Percentiles rank a stretch among this genome's conserved stretches.
phyloP scores from a whole-genome alignment of 2,329 filamentous ascomycete species.

The Ophiobolus disseminans region DNA sequence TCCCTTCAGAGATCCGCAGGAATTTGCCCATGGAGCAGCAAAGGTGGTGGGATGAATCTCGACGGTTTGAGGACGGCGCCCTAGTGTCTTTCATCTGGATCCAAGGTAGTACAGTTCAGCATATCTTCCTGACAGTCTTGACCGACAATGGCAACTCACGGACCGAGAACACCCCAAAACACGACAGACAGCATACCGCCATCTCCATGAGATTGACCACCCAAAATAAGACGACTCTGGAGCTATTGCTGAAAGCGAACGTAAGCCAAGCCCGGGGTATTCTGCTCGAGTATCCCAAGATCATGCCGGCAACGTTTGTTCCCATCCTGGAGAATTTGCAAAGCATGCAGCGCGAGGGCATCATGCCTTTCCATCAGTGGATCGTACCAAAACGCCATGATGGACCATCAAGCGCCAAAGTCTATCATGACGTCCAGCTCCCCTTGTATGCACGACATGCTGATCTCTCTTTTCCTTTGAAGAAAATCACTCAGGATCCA shows the following conservation, averaged over 20 bases:
- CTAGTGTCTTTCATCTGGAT: slow-evolving; percentile 37
- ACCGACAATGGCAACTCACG: slow-evolving; percentile 21
- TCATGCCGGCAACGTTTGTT: slow-evolving; percentile 40
- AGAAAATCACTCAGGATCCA: slow-evolving; percentile 19
- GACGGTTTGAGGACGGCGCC: slow-evolving; percentile 28
- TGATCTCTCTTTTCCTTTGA: slow-evolving; percentile 30
- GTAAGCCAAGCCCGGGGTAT: slow-evolving; percentile 17
- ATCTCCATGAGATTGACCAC: slow-evolving; percentile 17
- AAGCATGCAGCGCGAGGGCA: slow-evolving; percentile 30
- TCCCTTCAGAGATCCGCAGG: slow-evolving; percentile 20
- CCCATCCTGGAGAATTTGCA: slow-evolving; percentile 36
- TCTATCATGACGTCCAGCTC: slow-evolving; percentile 26
- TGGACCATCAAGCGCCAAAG: neutral
- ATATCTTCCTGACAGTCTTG: slow-evolving; percentile 36
- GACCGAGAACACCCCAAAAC: no score
- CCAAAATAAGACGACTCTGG: slow-evolving; percentile 19
- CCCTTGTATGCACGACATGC: slow-evolving; percentile 32
- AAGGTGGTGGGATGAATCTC: slow-evolving; percentile 41
- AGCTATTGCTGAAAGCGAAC: slow-evolving; percentile 18
- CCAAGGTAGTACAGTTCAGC: slow-evolving; percentile 19
- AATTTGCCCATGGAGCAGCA: slow-evolving; percentile 15
- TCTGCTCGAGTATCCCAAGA: slow-evolving; percentile 35
- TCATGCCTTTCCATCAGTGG: slow-evolving; percentile 37
- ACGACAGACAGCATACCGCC: slow-evolving; percentile 22
- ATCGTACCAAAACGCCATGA: slow-evolving; percentile 28